A percentile compares a stretch with the other conserved stretches of the same genome.
Evolutionary conservation across 257 asterid species (phyloP).

Genomic region (Solanum dulcamara): DNA sequence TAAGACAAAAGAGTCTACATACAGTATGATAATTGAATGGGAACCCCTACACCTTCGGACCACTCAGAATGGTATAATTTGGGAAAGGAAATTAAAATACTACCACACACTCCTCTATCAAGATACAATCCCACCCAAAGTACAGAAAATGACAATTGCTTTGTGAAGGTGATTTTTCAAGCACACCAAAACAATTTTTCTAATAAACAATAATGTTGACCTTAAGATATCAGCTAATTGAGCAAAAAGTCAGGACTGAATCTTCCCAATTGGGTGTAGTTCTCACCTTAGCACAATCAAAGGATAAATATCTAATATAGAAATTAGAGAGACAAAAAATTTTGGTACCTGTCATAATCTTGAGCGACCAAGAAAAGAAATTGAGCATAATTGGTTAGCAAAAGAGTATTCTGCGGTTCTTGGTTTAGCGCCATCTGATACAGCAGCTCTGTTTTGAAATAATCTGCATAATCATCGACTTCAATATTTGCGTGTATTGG

Average conservation of each 20-base stretch:
- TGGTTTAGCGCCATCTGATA: slow-evolving; percentile 48
- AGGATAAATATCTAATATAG: background rate
- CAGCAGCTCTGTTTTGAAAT: slow-evolving; percentile 41
- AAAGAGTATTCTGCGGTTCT: slow-evolving; percentile 65
- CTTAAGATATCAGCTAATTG: background rate
- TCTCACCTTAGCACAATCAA: background rate
- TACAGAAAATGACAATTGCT: background rate
- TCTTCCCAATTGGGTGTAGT: background rate
- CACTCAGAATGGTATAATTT: background rate
- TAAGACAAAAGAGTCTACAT: background rate
- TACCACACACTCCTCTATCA: slow-evolving; percentile 45
- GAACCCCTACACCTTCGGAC: background rate
- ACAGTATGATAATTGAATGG: background rate
- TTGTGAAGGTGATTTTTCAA: slow-evolving; percentile 11
- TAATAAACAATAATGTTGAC: background rate
- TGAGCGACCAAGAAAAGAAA: slow-evolving; percentile 63
- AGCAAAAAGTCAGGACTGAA: background rate
- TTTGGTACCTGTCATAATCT: slow-evolving; percentile 76
- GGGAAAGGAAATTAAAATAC: background rate
- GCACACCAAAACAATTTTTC: background rate
- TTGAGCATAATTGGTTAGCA: slow-evolving; percentile 88
- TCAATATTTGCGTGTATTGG: slow-evolving; percentile 62
- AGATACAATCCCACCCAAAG: slow-evolving; percentile 9
- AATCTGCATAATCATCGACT: slow-evolving; percentile 31
- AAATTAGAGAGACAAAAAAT: background rate